phyloP scores from a whole-genome alignment of 805 yeast genomes.

The Candida golubevii region DNA sequence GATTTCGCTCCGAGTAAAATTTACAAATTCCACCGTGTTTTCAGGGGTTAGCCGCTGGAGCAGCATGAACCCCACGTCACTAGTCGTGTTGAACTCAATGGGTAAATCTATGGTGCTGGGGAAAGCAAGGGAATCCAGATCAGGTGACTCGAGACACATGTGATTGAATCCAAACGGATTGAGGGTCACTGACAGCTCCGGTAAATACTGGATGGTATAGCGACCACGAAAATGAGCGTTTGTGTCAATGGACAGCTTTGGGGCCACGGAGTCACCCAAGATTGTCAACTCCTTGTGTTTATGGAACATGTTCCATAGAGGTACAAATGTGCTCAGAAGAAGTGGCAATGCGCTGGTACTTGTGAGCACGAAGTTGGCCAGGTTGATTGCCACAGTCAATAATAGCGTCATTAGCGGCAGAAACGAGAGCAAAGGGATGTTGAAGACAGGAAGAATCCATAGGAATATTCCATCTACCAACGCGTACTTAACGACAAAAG shows the following conservation, averaged over 20 bases:
- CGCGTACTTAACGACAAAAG: constrained; percentile 66
- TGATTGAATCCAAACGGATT: constrained; percentile 65
- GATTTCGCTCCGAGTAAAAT: constrained; percentile 57
- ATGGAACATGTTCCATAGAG: constrained; percentile 42
- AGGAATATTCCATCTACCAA: constrained; percentile 68
- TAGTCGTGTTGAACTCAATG: constrained; percentile 73
- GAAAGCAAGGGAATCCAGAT: constrained; percentile 18
- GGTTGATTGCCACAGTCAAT: constrained; percentile 44
- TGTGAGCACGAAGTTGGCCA: constrained; percentile 51
- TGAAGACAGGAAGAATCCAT: constrained; percentile 66
- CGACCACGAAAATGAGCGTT: constrained; percentile 76
- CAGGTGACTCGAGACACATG: constrained; percentile 52
- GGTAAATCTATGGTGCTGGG: constrained; percentile 48
- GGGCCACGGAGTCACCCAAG: constrained; percentile 42
- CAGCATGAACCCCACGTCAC: constrained; percentile 64
- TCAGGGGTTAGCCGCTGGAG: constrained; percentile 57
- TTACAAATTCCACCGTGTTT: constrained; percentile 42
- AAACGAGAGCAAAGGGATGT: constrained; percentile 72
- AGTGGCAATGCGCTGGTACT: constrained; percentile 48
- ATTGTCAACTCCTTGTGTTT: constrained; percentile 48
- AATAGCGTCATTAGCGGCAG: constrained; percentile 50
- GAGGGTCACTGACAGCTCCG: constrained; percentile 82
- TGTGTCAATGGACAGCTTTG: constrained; percentile 39
- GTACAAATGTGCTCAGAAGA: constrained; percentile 27
- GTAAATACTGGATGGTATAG: constrained; percentile 80